These are phyloP conservation scores for Biscogniauxia mediterranea DNA, from an alignment of 2,329 filamentous ascomycete species.

Conservation along the genomic window DNA sequence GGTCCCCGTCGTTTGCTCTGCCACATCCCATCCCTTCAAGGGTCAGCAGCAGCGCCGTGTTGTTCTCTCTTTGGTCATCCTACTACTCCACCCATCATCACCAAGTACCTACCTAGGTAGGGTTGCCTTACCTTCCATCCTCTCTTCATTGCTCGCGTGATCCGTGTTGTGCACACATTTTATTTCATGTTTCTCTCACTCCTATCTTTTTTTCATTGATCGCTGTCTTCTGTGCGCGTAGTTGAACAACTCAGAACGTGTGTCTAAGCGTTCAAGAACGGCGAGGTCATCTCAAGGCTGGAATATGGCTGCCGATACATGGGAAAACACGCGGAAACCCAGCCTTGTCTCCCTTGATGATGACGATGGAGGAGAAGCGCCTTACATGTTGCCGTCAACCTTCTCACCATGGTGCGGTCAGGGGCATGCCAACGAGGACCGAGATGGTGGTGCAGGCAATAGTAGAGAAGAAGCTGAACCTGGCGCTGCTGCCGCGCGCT, in stretches of 20 bases:
- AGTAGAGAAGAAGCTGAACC: background rate
- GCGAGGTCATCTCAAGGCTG: background rate
- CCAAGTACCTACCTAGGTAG: background rate
- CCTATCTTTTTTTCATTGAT: background rate
- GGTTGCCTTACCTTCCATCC: background rate
- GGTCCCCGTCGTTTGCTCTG: background rate
- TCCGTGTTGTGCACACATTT: background rate
- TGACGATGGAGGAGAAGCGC: slow-evolving; percentile 1
- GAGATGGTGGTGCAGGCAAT: background rate
- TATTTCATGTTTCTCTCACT: background rate
- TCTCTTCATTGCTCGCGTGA: background rate
- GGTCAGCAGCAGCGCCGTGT: background rate
- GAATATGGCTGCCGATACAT: slow-evolving; percentile 3
- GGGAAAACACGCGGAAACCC: slow-evolving; percentile 8
- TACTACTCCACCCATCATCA: background rate
- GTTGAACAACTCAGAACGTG: background rate
- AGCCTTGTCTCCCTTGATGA: slow-evolving; percentile 5
- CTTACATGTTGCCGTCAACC: slow-evolving; percentile 21
- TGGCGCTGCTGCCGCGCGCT: slow-evolving; percentile 1
- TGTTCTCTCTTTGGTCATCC: background rate
- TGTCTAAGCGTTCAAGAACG: background rate
- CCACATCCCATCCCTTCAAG: background rate
- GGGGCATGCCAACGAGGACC: slow-evolving; percentile 1
- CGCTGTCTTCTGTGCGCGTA: background rate
- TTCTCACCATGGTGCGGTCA: slow-evolving; percentile 22